These are phyloP conservation scores for Rhododendron simsii DNA, from an alignment of 148 eudicot genomes.

Conservation along the genomic window DNA sequence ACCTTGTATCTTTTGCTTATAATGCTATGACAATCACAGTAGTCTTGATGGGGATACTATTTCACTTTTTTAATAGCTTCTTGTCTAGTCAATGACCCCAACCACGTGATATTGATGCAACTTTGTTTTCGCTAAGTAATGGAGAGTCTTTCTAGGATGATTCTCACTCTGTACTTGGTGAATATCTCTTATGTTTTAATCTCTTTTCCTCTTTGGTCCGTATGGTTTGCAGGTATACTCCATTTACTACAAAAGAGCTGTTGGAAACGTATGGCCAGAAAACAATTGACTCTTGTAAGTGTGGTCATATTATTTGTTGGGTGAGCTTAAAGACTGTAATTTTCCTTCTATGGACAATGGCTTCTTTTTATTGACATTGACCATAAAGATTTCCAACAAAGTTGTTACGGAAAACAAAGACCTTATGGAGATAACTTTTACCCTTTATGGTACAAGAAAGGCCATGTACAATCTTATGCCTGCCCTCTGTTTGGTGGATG, in stretches of 20 bases:
- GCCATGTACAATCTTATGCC: neutral
- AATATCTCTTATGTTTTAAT: constrained; percentile 7
- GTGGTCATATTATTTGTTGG: neutral
- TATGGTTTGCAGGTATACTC: constrained; percentile 59
- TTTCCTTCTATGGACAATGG: neutral
- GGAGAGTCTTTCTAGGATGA: neutral
- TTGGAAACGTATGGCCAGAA: constrained; percentile 69
- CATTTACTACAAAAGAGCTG: constrained; percentile 73
- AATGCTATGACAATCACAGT: constrained; percentile 2
- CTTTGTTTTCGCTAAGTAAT: neutral
- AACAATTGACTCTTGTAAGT: constrained; percentile 80
- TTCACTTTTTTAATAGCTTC: neutral
- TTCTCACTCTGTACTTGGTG: neutral
- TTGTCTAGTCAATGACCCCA: neutral
- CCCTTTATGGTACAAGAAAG: neutral
- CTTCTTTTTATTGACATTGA: neutral
- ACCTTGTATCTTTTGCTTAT: neutral
- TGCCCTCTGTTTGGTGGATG: neutral
- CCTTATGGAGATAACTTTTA: neutral
- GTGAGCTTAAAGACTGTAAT: neutral
- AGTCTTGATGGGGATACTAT: neutral
- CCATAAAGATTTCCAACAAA: neutral
- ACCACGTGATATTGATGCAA: neutral
- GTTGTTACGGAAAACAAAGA: neutral
- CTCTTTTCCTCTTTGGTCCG: constrained; percentile 11